Evolutionary conservation across 2,329 filamentous ascomycete species (phyloP).

Genomic region (Aspergillus ibericus): DNA sequence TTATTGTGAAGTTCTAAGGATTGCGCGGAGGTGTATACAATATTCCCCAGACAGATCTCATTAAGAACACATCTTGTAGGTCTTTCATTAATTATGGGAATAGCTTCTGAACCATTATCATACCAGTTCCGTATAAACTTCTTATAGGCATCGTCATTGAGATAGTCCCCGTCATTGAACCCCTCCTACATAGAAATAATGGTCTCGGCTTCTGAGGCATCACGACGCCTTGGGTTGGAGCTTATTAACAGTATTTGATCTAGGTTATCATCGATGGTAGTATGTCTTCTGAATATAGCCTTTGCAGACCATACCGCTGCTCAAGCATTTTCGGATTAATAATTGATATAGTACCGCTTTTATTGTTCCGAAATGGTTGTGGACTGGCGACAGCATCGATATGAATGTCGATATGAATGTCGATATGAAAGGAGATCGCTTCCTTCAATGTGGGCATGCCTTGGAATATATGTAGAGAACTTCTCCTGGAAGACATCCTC

Average conservation of each 20-base stretch:
- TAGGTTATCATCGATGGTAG: slow-evolving; percentile 15
- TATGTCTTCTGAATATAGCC: slow-evolving; percentile 18
- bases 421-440: slow-evolving; percentile 37
- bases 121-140: slow-evolving; percentile 13
- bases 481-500: slow-evolving; percentile 13
- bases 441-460: slow-evolving; percentile 26
- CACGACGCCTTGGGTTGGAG: background rate
- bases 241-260: background rate
- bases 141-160: slow-evolving; percentile 28
- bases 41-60: slow-evolving; percentile 21
- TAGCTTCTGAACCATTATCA: too few relatives aligned
- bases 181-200: slow-evolving; percentile 13
- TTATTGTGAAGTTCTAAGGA: slow-evolving; percentile 41
- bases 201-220: background rate
- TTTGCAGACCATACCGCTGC: slow-evolving; percentile 29
- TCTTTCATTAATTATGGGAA: background rate
- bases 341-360: slow-evolving; percentile 29
- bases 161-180: slow-evolving; percentile 24
- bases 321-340: slow-evolving; percentile 32
- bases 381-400: slow-evolving; percentile 30
- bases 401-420: too few relatives aligned
- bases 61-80: slow-evolving; percentile 7
- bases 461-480: slow-evolving; percentile 23
- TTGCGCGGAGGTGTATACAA: slow-evolving; percentile 28
- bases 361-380: slow-evolving; percentile 26